Evolutionary conservation across 495 filamentous ascomycete genomes (phyloP).

Genomic region (Lophiotrema nucula): DNA sequence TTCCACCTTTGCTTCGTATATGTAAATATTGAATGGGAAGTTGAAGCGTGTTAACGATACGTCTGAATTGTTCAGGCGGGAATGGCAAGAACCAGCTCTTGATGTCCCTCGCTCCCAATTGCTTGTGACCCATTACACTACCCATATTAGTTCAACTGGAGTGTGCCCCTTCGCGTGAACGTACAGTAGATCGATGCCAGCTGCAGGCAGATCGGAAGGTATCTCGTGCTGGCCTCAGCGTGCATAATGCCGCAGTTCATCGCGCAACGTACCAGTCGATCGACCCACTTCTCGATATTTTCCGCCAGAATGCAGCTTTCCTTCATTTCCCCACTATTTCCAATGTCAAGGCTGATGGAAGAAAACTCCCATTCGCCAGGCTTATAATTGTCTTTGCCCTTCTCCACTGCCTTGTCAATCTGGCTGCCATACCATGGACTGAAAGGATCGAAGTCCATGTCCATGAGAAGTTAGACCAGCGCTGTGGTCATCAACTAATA

Average conservation of each 20-base stretch:
- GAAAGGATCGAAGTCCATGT: conserved; percentile 15
- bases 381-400: not conserved
- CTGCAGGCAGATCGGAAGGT: too few species aligned
- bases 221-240: too few species aligned
- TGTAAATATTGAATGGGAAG: conserved; percentile 3
- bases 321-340: too few species aligned
- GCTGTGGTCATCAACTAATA: not conserved
- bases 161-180: not conserved
- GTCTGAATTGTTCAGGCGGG: not conserved
- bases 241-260: too few species aligned
- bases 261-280: not conserved
- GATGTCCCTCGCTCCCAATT: not conserved
- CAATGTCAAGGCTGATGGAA: not conserved
- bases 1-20: not conserved
- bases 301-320: not conserved
- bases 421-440: not conserved
- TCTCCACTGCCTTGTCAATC: not conserved
- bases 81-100: not conserved
- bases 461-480: not conserved
- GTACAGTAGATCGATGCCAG: conserved; percentile 11
- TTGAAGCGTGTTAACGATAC: not conserved
- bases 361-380: conserved; percentile 5
- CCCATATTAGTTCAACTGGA: not conserved
- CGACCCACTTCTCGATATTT: conserved; percentile 9
- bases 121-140: not conserved